Conservation (phyloP, 306 rosid species). For the Trichosanthes cucumerina region DNA sequence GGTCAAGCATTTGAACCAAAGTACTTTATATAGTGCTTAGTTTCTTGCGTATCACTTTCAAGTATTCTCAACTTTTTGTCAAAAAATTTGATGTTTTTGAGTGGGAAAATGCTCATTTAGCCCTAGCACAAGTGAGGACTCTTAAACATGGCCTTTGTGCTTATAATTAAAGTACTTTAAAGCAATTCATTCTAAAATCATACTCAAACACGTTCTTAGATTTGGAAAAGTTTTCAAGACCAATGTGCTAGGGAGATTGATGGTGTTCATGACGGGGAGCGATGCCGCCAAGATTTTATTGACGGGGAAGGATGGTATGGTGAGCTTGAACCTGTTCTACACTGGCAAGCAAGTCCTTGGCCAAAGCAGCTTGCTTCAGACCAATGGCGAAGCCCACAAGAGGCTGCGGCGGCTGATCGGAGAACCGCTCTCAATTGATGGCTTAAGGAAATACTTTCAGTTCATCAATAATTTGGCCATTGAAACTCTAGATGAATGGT, state of each 20-base stretch:
- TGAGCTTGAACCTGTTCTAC: constrained; percentile 68
- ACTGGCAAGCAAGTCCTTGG: constrained; percentile 77
- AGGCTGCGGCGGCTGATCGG: constrained; percentile 62
- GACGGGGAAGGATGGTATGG: constrained; percentile 73
- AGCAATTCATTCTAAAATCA: not conserved
- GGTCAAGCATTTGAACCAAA: too few relatives aligned
- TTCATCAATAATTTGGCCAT: constrained; percentile 59
- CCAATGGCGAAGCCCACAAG: constrained; percentile 70
- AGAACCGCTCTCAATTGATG: constrained; percentile 71
- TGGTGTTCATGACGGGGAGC: constrained; percentile 78
- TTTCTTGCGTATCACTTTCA: too few relatives aligned
- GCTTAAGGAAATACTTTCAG: constrained; percentile 59
- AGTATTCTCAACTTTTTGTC: too few relatives aligned
- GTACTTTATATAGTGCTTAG: too few relatives aligned
- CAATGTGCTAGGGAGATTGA: constrained; percentile 62
- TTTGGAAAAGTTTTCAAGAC: constrained; percentile 82
- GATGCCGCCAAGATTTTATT: constrained; percentile 70
- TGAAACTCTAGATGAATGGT: constrained; percentile 52
- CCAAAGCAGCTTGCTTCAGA: constrained; percentile 71
- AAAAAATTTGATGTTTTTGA: not conserved
- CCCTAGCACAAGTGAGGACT: not conserved
- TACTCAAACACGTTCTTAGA: constrained; percentile 13
- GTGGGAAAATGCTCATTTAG: not conserved
- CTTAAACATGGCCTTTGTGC: not conserved
- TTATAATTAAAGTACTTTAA: not conserved